Evolutionary conservation across 495 filamentous ascomycete genomes (phyloP).

Genomic region (Bathelium albidoporum): DNA sequence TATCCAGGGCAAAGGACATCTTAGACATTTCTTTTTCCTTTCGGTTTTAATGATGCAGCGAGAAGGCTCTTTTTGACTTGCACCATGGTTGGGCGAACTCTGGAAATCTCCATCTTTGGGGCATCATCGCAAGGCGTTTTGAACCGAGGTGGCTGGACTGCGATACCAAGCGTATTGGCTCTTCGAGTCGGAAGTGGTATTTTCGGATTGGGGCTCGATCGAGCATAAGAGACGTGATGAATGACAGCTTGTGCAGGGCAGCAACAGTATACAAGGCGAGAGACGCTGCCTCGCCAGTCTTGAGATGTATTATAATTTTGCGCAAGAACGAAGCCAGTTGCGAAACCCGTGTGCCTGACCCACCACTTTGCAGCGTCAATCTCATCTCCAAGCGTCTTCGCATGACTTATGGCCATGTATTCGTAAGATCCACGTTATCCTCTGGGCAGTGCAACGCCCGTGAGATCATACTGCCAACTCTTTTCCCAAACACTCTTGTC

Average conservation of each 20-base stretch:
- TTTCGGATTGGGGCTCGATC: not conserved
- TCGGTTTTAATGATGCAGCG: not conserved
- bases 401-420: not conserved
- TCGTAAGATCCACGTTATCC: not conserved
- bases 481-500: not conserved
- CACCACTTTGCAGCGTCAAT: too few relatives aligned
- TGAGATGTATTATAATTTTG: not conserved
- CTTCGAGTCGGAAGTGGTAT: not conserved
- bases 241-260: too few relatives aligned
- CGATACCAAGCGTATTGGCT: not conserved
- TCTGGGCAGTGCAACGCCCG: not conserved
- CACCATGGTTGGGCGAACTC: not conserved
- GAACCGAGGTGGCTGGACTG: not conserved
- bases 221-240: not conserved
- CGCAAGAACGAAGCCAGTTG: not conserved
- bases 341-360: not conserved
- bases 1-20: not conserved
- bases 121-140: slow-evolving; percentile 2
- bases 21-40: not conserved
- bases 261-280: too few relatives aligned
- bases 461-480: not conserved
- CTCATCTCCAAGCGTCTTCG: too few relatives aligned
- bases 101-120: not conserved
- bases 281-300: not conserved
- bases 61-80: not conserved